Conservation (phyloP, 2,329 filamentous ascomycete genomes). For the Emmonsia crescens region DNA sequence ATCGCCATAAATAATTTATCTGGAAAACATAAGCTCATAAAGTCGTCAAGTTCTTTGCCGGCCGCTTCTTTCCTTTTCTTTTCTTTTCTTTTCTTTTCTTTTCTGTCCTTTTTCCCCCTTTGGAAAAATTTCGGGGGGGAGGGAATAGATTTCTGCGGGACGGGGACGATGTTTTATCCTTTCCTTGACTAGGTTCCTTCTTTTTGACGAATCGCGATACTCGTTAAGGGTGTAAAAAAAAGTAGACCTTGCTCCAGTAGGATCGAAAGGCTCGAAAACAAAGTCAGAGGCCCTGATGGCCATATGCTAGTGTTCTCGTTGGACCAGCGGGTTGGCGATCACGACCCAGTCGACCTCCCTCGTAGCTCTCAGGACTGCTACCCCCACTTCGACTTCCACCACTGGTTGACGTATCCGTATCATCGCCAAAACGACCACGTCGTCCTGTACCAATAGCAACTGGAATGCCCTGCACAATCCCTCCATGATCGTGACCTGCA, state of each 20-base stretch:
- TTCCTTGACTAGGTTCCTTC: background rate
- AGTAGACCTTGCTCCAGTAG: background rate
- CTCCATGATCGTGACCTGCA: conserved; percentile 44
- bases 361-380: conserved; percentile 40
- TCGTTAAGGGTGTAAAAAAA: background rate
- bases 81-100: background rate
- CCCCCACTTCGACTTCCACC: conserved; percentile 44
- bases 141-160: background rate
- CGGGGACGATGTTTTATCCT: background rate
- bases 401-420: conserved; percentile 31
- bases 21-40: background rate
- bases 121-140: background rate
- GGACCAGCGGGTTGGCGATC: conserved; percentile 15
- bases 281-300: conserved; percentile 10
- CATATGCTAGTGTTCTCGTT: conserved; percentile 20
- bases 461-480: conserved; percentile 49
- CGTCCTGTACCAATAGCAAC: conserved; percentile 54
- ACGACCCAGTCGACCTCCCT: conserved; percentile 16
- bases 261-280: background rate
- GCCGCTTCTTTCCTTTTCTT: background rate
- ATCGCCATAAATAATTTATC: background rate
- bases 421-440: conserved; percentile 40
- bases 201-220: background rate
- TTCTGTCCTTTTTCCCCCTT: background rate
- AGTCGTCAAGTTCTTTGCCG: background rate